A percentile compares a stretch with the other conserved stretches of the same genome.
Conservation (phyloP, 1,284 basidiomycete species). For the Sutorius eximius region DNA sequence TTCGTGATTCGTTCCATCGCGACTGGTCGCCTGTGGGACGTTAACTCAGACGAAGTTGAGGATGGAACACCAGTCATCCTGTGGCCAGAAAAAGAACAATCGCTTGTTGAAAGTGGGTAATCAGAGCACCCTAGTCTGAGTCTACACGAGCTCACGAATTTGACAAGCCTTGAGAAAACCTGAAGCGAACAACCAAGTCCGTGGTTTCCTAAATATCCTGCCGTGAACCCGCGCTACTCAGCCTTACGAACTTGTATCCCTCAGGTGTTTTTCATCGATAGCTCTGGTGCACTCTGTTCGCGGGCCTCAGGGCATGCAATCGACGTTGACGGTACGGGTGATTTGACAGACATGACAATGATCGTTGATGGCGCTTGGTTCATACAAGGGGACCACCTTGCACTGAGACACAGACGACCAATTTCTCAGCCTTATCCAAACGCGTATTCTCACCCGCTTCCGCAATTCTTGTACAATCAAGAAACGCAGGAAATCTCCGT, state of each 20-base stretch:
- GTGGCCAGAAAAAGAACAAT: conserved; percentile 70
- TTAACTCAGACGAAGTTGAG: conserved; percentile 52
- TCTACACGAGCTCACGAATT: conserved; percentile 13
- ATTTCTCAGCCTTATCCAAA: conserved; percentile 74
- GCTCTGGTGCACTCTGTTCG: conserved; percentile 70
- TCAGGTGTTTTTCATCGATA: conserved; percentile 80
- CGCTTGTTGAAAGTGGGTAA: conserved; percentile 66
- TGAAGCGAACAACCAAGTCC: conserved; percentile 70
- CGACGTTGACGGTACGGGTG: conserved; percentile 64
- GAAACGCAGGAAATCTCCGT: conserved; percentile 59
- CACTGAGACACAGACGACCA: conserved; percentile 72
- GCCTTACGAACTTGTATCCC: background rate
- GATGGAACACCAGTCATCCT: conserved; percentile 67
- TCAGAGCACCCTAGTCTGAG: background rate
- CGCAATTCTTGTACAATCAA: conserved; percentile 60
- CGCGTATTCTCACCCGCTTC: conserved; percentile 70
- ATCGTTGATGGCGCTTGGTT: conserved; percentile 7
- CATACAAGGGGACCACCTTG: conserved; percentile 54
- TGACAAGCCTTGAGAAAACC: conserved; percentile 62
- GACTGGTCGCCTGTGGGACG: conserved; percentile 61
- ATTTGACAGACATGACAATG: background rate
- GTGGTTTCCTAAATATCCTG: conserved; percentile 1
- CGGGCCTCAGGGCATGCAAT: conserved; percentile 77
- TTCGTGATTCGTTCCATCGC: conserved; percentile 69
- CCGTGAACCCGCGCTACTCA: background rate